Conservation (phyloP, 805 yeast species). For the Saturnispora bothae region DNA sequence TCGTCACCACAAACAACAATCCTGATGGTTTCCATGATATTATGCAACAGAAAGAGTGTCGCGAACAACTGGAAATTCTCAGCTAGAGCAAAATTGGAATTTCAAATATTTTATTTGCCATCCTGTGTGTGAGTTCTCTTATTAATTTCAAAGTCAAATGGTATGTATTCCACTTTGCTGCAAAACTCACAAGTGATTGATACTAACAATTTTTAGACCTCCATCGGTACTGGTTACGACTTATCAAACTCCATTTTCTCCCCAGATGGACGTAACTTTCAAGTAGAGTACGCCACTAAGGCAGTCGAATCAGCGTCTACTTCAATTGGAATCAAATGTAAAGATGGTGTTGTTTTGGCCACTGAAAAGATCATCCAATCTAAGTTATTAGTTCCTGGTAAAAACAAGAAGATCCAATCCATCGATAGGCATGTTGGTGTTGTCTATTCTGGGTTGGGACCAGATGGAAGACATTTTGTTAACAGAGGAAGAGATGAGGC, state of each 20-base stretch:
- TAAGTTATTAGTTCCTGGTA: constrained; percentile 78
- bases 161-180: neutral
- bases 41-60: neutral
- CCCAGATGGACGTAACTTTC: constrained; percentile 91
- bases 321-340: constrained; percentile 81
- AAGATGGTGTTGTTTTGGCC: constrained; percentile 93
- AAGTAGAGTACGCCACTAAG: constrained; percentile 94
- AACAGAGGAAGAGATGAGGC: constrained; percentile 90
- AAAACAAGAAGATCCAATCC: constrained; percentile 84
- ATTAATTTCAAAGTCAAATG: neutral
- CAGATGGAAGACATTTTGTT: constrained; percentile 94
- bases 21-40: constrained; percentile 32
- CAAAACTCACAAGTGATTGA: no score
- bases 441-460: constrained; percentile 87
- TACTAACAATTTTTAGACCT: constrained; percentile 34
- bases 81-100: no score
- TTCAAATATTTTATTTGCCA: neutral
- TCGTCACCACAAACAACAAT: constrained; percentile 94
- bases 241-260: constrained; percentile 92
- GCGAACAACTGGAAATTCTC: no score
- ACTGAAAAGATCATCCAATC: constrained; percentile 89
- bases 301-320: constrained; percentile 98
- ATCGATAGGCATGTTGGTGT: constrained; percentile 91
- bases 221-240: constrained; percentile 99
- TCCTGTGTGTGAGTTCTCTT: neutral